A percentile compares a stretch with the other conserved stretches of the same genome.
Evolutionary conservation across 495 filamentous ascomycete species (phyloP).

Genomic region (Xylaria grammica): DNA sequence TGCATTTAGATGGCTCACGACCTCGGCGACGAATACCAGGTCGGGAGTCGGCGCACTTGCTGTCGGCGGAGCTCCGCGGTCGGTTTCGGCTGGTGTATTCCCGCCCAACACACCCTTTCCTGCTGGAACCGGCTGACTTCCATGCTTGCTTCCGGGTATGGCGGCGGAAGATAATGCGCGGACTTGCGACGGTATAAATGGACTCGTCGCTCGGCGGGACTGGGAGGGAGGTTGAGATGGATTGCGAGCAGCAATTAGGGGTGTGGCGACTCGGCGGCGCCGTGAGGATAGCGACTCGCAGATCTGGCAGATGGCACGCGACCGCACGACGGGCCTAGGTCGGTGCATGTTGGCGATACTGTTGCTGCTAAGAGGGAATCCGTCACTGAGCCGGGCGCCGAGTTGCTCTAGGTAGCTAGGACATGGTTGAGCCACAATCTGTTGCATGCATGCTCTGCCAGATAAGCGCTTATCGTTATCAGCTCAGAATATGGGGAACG

Average conservation of each 20-base stretch:
- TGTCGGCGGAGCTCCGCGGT: slow-evolving; percentile 1
- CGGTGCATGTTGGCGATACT: slow-evolving; percentile 25
- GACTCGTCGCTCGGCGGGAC: slow-evolving; percentile 7
- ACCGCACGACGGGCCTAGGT: slow-evolving; percentile 22
- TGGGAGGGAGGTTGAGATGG: background rate
- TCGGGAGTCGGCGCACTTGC: slow-evolving; percentile 5
- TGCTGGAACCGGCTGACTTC: slow-evolving; percentile 11
- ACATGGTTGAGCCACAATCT: no score
- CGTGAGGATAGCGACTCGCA: slow-evolving; percentile 32
- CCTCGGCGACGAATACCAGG: slow-evolving; percentile 24
- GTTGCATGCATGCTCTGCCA: no score
- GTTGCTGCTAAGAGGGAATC: background rate
- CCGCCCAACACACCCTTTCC: background rate
- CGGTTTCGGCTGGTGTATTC: slow-evolving; percentile 13
- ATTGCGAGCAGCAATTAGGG: slow-evolving; percentile 19
- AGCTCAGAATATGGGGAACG: no score
- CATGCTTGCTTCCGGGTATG: slow-evolving; percentile 21
- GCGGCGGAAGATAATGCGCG: slow-evolving; percentile 21
- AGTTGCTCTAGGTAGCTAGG: no score
- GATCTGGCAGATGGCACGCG: slow-evolving; percentile 33
- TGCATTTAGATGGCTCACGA: slow-evolving; percentile 27
- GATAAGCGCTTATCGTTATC: slow-evolving; percentile 14
- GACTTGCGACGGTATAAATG: slow-evolving; percentile 2
- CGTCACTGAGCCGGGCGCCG: no score
- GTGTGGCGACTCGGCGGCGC: slow-evolving; percentile 25